phyloP scores from a whole-genome alignment of 768 basidiomycete species.

The Xerocomellus dryophilus region DNA sequence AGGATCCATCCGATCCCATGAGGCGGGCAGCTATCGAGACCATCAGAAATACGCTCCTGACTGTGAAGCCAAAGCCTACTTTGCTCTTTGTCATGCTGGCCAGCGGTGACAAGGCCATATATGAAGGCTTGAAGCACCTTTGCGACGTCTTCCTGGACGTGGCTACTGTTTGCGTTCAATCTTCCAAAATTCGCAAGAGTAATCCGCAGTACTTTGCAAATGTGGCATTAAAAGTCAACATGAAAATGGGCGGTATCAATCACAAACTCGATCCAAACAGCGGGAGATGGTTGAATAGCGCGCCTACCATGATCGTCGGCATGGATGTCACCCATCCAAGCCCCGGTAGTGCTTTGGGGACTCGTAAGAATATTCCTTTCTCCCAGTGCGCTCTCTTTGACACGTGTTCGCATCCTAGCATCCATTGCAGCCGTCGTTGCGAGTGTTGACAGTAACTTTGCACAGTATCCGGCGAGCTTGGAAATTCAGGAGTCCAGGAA shows the following conservation, averaged over 20 bases:
- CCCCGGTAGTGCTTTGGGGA: slow-evolving; percentile 58
- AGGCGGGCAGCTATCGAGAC: slow-evolving; percentile 46
- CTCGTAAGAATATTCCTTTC: slow-evolving; percentile 28
- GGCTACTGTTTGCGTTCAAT: slow-evolving; percentile 71
- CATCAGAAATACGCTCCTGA: slow-evolving; percentile 43
- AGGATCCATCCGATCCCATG: slow-evolving; percentile 50
- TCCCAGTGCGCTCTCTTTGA: background rate
- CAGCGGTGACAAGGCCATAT: slow-evolving; percentile 45
- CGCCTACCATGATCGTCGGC: slow-evolving; percentile 52
- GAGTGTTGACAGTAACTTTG: slow-evolving; percentile 42
- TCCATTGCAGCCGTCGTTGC: slow-evolving; percentile 56
- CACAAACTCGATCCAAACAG: slow-evolving; percentile 42
- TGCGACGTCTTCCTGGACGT: slow-evolving; percentile 49
- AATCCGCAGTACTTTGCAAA: slow-evolving; percentile 53
- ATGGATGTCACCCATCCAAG: slow-evolving; percentile 79
- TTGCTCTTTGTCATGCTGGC: slow-evolving; percentile 48
- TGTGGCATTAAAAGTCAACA: slow-evolving; percentile 54
- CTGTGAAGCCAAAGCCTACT: slow-evolving; percentile 38
- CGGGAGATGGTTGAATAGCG: slow-evolving; percentile 36
- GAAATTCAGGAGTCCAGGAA: slow-evolving; percentile 58
- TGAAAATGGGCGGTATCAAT: slow-evolving; percentile 54
- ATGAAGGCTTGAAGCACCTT: slow-evolving; percentile 51
- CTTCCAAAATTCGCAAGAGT: slow-evolving; percentile 66
- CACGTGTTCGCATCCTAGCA: slow-evolving; percentile 19
- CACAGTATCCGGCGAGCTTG: slow-evolving; percentile 50